These are phyloP conservation scores for Polyporus tsugae DNA, from an alignment of 1,284 basidiomycete genomes.

Conservation along the genomic window DNA sequence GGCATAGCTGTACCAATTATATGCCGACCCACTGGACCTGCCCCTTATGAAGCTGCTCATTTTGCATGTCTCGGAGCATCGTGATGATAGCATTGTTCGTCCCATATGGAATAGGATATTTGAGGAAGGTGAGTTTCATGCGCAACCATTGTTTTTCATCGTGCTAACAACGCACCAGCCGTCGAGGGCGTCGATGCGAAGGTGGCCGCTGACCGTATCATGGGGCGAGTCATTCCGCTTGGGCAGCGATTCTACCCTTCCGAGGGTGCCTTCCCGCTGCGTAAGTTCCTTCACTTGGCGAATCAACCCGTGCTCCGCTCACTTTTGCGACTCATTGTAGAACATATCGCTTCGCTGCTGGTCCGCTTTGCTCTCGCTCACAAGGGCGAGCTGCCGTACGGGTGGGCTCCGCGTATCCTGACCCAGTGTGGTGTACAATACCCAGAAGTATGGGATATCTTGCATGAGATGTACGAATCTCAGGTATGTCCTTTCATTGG, in stretches of 20 bases:
- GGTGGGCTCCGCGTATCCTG: constrained; percentile 84
- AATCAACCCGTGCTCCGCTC: background rate
- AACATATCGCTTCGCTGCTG: constrained; percentile 72
- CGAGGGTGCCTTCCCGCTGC: constrained; percentile 88
- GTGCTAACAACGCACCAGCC: constrained; percentile 44
- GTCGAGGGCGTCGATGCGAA: constrained; percentile 57
- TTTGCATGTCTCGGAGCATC: constrained; percentile 92
- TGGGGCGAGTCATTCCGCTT: constrained; percentile 72
- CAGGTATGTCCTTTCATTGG: constrained; percentile 59
- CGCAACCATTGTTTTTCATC: background rate
- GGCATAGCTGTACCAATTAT: constrained; percentile 84
- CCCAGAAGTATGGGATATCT: constrained; percentile 82
- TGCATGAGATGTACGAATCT: constrained; percentile 89
- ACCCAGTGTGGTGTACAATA: constrained; percentile 81
- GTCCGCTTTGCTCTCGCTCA: constrained; percentile 75
- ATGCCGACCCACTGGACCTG: constrained; percentile 89
- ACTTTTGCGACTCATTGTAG: constrained; percentile 47
- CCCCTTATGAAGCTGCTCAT: constrained; percentile 90
- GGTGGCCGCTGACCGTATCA: constrained; percentile 67
- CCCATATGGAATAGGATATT: constrained; percentile 93
- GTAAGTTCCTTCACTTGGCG: constrained; percentile 54
- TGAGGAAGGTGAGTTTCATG: constrained; percentile 65
- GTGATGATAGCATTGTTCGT: constrained; percentile 82
- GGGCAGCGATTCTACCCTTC: constrained; percentile 91
- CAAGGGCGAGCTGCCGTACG: constrained; percentile 64